Percentiles rank a stretch among this genome's conserved stretches.
Evolutionary conservation across 495 filamentous ascomycete genomes (phyloP).

Genomic region (Choiromyces venosus): DNA sequence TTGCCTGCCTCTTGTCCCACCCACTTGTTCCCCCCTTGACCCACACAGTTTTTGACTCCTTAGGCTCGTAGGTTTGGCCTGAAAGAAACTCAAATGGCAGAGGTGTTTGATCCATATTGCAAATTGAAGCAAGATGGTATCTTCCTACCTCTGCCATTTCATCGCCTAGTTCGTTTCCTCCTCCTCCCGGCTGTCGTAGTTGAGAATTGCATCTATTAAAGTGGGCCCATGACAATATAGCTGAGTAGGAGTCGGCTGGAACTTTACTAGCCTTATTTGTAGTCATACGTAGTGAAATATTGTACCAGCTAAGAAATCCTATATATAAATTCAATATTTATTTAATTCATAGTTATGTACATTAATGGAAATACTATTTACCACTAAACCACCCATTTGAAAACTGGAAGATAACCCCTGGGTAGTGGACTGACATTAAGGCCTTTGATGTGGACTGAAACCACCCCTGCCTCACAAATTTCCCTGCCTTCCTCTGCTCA

Average conservation of each 20-base stretch:
- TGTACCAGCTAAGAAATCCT: neutral
- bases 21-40: neutral
- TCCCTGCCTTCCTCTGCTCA: neutral
- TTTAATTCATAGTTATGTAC: neutral
- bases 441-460: neutral
- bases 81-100: slow-evolving; percentile 10
- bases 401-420: neutral
- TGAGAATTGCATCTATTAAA: slow-evolving; percentile 1
- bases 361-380: neutral
- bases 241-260: neutral
- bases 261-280: neutral
- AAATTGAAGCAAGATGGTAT: neutral
- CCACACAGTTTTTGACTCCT: neutral
- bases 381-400: neutral
- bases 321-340: neutral
- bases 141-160: neutral
- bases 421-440: neutral
- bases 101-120: slow-evolving; percentile 4
- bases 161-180: neutral
- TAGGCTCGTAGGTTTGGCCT: neutral
- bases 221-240: neutral
- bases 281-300: neutral
- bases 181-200: neutral
- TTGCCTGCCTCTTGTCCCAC: slow-evolving; percentile 9
- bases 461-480: neutral